These are phyloP conservation scores for Pholiota adiposa DNA, from an alignment of 1,284 basidiomycete species.

Conservation along the genomic window DNA sequence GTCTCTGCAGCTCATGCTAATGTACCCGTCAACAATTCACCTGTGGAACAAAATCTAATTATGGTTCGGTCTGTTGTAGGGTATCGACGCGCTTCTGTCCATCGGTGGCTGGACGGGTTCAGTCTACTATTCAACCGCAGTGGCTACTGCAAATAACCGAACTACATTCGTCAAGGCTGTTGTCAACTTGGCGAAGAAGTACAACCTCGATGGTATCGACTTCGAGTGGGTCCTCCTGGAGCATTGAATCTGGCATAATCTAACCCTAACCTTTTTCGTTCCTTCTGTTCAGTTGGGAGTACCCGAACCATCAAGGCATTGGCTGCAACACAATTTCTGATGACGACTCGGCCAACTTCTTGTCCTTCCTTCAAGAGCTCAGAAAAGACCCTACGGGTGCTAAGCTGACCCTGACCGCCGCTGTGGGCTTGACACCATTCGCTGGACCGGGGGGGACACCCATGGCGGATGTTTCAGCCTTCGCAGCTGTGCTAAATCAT, in stretches of 20 bases:
- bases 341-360: constrained; percentile 70
- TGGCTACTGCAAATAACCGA: constrained; percentile 60
- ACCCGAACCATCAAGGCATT: constrained; percentile 69
- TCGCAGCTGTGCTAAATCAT: constrained; percentile 75
- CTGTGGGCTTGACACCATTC: constrained; percentile 75
- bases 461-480: constrained; percentile 69
- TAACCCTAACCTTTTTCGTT: not conserved
- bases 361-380: constrained; percentile 76
- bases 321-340: constrained; percentile 67
- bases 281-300: constrained; percentile 76
- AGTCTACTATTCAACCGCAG: constrained; percentile 69
- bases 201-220: constrained; percentile 79
- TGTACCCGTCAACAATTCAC: constrained; percentile 24
- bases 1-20: constrained; percentile 52
- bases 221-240: constrained; percentile 60
- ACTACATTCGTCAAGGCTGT: constrained; percentile 74
- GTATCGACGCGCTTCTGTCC: constrained; percentile 71
- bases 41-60: no score
- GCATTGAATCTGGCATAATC: not conserved
- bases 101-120: constrained; percentile 88
- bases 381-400: constrained; percentile 57
- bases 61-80: no score
- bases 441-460: constrained; percentile 62
- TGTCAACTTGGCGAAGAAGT: constrained; percentile 57
- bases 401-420: constrained; percentile 74